These are phyloP conservation scores for Tolypocladium amazonense DNA, from an alignment of 2,329 filamentous ascomycete species.

Conservation along the genomic window DNA sequence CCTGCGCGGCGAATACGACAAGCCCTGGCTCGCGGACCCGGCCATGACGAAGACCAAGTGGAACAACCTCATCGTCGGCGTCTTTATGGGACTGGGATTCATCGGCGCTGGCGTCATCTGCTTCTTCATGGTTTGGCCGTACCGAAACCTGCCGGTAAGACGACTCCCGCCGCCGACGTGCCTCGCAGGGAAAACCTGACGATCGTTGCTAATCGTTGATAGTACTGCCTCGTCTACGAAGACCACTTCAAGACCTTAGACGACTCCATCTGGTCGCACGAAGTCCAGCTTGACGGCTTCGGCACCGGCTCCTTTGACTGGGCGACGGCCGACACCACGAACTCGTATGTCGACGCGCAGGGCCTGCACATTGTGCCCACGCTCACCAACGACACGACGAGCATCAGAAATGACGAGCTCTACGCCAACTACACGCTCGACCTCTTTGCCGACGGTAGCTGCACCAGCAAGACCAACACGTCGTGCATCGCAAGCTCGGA, in stretches of 20 bases:
- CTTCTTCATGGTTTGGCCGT: conserved; percentile 17
- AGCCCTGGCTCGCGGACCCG: conserved; percentile 26
- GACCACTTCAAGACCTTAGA: conserved; percentile 37
- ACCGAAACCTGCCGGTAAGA: conserved; percentile 9
- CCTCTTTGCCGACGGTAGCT: conserved; percentile 28
- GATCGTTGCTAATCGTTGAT: background rate
- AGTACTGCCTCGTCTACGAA: conserved; percentile 38
- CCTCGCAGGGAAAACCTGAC: background rate
- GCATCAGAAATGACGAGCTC: conserved; percentile 26
- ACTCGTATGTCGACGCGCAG: conserved; percentile 34
- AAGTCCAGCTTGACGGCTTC: conserved; percentile 32
- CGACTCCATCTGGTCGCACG: conserved; percentile 34
- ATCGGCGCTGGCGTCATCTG: conserved; percentile 20
- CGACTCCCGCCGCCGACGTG: background rate
- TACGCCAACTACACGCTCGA: conserved; percentile 31
- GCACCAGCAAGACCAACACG: conserved; percentile 24
- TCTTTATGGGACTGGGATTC: conserved; percentile 21
- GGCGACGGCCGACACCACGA: conserved; percentile 36
- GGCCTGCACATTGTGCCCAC: conserved; percentile 47
- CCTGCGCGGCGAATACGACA: conserved; percentile 21
- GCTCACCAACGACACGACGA: conserved; percentile 29
- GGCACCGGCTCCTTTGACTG: conserved; percentile 43
- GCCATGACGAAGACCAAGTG: conserved; percentile 19
- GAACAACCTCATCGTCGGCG: conserved; percentile 23
- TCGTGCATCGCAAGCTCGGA: conserved; percentile 31